Conservation (phyloP, 768 basidiomycete species). For the Russula lepida region DNA sequence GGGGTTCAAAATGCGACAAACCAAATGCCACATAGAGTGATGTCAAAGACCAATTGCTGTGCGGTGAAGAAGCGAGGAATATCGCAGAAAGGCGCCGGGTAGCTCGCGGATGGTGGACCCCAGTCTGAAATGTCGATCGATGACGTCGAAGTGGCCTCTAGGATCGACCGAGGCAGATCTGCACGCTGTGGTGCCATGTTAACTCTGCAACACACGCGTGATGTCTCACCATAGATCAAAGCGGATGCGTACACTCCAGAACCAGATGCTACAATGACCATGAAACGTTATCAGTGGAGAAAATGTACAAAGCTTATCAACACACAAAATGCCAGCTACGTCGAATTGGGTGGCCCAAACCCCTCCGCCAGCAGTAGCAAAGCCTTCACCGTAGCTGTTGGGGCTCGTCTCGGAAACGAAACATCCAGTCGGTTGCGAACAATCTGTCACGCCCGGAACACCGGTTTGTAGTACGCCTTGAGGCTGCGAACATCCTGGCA, state of each 20-base stretch:
- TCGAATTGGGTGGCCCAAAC: slow-evolving; percentile 68
- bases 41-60: slow-evolving; percentile 49
- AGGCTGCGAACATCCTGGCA: slow-evolving; percentile 31
- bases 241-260: slow-evolving; percentile 34
- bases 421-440: slow-evolving; percentile 31
- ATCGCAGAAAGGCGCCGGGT: slow-evolving; percentile 35
- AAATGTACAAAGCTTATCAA: not conserved
- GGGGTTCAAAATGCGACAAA: slow-evolving; percentile 21
- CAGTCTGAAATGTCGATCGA: slow-evolving; percentile 34
- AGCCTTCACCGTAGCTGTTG: slow-evolving; percentile 36
- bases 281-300: slow-evolving; percentile 1
- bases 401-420: slow-evolving; percentile 29
- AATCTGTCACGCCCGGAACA: slow-evolving; percentile 26
- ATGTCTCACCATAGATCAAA: not conserved
- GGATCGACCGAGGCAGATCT: slow-evolving; percentile 32
- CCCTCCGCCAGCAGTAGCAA: slow-evolving; percentile 46
- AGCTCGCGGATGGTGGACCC: slow-evolving; percentile 40
- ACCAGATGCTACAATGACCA: slow-evolving; percentile 35
- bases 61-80: slow-evolving; percentile 38
- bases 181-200: slow-evolving; percentile 26
- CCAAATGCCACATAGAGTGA: slow-evolving; percentile 50
- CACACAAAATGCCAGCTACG: slow-evolving; percentile 42
- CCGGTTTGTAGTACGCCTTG: slow-evolving; percentile 30
- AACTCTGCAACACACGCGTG: not conserved
- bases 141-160: slow-evolving; percentile 26